phyloP scores from a whole-genome alignment of 805 yeast genomes.

The Hanseniaspora nectarophila region DNA sequence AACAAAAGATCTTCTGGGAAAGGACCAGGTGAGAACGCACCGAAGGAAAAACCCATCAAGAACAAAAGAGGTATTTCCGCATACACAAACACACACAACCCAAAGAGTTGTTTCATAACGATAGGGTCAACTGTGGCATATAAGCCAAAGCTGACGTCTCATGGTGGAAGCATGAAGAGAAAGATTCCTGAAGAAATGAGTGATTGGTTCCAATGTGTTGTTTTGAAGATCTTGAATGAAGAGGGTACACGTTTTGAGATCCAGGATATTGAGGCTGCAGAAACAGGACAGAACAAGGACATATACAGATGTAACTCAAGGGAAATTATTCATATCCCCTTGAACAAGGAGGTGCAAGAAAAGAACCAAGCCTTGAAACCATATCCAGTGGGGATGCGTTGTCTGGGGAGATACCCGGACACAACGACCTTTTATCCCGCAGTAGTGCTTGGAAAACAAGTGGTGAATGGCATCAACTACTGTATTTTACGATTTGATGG shows the following conservation, averaged over 20 bases:
- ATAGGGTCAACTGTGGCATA: constrained; percentile 78
- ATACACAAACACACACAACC: constrained; percentile 9
- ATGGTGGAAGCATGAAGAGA: constrained; percentile 14
- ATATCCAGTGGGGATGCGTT: constrained; percentile 67
- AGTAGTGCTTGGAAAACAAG: constrained; percentile 62
- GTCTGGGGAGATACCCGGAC: constrained; percentile 89
- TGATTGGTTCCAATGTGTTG: constrained; percentile 96
- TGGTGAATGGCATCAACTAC: constrained; percentile 34
- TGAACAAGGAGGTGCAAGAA: constrained; percentile 23
- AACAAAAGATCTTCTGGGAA: constrained; percentile 3
- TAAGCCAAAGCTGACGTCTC: constrained; percentile 37
- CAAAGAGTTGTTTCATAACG: constrained; percentile 1
- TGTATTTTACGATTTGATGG: constrained; percentile 84
- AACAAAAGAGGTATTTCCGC: constrained; percentile 8
- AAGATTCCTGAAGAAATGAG: constrained; percentile 46
- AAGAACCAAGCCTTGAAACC: constrained; percentile 29
- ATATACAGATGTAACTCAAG: constrained; percentile 70
- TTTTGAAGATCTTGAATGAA: constrained; percentile 52
- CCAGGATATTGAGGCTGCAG: constrained; percentile 97
- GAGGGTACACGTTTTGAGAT: constrained; percentile 76
- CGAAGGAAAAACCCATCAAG: neutral
- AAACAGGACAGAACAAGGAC: constrained; percentile 76
- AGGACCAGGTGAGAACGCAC: neutral
- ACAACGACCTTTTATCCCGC: constrained; percentile 96
- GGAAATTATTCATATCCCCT: constrained; percentile 66